Evolutionary conservation across 2,329 filamentous ascomycete genomes (phyloP).

Genomic region (Plectosphaerella plurivora): DNA sequence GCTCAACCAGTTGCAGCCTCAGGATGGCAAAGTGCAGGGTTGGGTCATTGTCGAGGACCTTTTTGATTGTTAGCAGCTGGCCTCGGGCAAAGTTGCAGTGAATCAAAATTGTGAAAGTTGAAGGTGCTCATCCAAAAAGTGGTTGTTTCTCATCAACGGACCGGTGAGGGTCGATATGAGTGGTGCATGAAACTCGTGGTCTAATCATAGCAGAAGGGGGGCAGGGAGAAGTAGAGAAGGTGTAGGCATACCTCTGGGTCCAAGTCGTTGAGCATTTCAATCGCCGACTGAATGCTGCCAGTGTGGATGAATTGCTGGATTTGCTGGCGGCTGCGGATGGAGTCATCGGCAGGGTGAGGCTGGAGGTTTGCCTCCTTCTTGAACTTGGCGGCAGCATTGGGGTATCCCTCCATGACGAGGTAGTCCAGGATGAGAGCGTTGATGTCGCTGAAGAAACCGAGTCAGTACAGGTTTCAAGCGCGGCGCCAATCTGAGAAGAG

Average conservation of each 20-base stretch:
- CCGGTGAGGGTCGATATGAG: conserved; percentile 79
- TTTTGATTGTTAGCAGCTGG: conserved; percentile 17
- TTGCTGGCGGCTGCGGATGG: conserved; percentile 72
- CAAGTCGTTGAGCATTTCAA: conserved; percentile 82
- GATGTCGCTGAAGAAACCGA: conserved; percentile 66
- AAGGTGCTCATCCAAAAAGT: conserved; percentile 40
- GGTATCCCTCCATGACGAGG: conserved; percentile 91
- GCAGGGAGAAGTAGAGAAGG: conserved; percentile 2
- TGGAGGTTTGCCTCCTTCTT: conserved; percentile 87
- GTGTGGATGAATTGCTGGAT: conserved; percentile 82
- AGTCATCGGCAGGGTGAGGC: conserved; percentile 65
- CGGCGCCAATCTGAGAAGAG: not conserved
- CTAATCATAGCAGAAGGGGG: conserved; percentile 76
- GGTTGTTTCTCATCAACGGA: conserved; percentile 85
- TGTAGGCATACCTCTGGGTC: conserved; percentile 72
- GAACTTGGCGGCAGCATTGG: conserved; percentile 87
- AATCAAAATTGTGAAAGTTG: conserved; percentile 3
- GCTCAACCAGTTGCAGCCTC: conserved; percentile 86
- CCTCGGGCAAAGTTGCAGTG: not conserved
- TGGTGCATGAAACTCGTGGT: conserved; percentile 95
- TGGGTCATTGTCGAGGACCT: conserved; percentile 85
- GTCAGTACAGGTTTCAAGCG: conserved; percentile 2
- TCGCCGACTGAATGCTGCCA: conserved; percentile 81
- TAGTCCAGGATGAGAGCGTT: conserved; percentile 96
- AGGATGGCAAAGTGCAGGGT: conserved; percentile 85